Conservation (phyloP, 805 yeast genomes). For the Lipomyces starkeyi region DNA sequence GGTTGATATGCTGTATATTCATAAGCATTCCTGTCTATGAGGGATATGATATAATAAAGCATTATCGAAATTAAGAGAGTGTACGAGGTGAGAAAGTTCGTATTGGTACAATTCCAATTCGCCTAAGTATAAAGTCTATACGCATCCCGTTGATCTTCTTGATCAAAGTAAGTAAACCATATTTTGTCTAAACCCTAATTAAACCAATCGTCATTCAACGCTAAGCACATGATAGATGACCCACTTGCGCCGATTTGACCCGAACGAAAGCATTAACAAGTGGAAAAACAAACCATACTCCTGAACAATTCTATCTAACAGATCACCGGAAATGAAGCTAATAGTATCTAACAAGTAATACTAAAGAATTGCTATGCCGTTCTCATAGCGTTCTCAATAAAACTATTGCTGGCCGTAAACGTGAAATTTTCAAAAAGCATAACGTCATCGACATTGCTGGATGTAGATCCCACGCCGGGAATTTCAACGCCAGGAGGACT, state of each 20-base stretch:
- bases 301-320: not conserved
- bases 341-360: no score
- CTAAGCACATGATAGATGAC: not conserved
- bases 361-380: not conserved
- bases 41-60: not conserved
- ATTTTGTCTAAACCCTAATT: not conserved
- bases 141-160: not conserved
- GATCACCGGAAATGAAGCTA: not conserved
- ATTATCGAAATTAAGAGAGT: not conserved
- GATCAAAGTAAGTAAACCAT: not conserved
- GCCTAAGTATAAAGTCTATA: not conserved
- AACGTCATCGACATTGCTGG: conserved; percentile 4
- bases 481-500: conserved; percentile 38
- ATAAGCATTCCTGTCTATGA: no score
- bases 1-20: not conserved
- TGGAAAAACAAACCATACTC: not conserved
- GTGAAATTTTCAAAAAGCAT: conserved; percentile 33
- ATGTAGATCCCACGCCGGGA: conserved; percentile 6
- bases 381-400: conserved; percentile 34
- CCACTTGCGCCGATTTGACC: not conserved
- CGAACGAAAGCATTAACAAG: not conserved
- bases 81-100: not conserved
- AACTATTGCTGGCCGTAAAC: conserved; percentile 35
- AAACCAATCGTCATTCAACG: not conserved
- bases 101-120: not conserved